phyloP scores from a whole-genome alignment of 495 filamentous ascomycete genomes.

The Xylaria palmicola region DNA sequence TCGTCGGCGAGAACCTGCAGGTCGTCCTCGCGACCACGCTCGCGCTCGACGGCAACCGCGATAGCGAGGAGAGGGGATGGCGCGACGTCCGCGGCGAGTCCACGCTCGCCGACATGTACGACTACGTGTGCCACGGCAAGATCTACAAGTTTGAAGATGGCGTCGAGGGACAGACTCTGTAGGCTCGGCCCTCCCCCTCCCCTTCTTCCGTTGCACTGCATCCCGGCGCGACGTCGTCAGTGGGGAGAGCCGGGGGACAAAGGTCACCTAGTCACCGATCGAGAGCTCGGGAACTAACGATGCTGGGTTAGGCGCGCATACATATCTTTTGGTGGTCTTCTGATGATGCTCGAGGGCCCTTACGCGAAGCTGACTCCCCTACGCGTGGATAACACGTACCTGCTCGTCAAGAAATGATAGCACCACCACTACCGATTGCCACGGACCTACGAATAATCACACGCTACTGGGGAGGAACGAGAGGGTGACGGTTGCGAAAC shows the following conservation, averaged over 20 bases:
- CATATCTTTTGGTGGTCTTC: conserved; percentile 85
- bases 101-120: conserved; percentile 85
- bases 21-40: conserved; percentile 81
- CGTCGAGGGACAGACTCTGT: conserved; percentile 78
- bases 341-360: conserved; percentile 87
- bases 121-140: conserved; percentile 98
- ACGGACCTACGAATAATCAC: conserved; percentile 2
- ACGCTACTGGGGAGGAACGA: conserved; percentile 11
- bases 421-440: not conserved
- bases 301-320: conserved; percentile 71
- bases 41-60: conserved; percentile 76
- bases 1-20: conserved; percentile 68
- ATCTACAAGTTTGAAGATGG: conserved; percentile 96
- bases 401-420: conserved; percentile 86
- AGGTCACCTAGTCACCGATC: not conserved
- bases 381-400: conserved; percentile 88
- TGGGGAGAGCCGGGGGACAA: not conserved
- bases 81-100: conserved; percentile 71
- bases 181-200: conserved; percentile 36
- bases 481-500: conserved; percentile 6
- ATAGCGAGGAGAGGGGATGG: conserved; percentile 64
- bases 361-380: conserved; percentile 93
- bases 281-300: conserved; percentile 20
- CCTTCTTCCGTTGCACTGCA: not conserved
- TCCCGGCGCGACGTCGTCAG: not conserved